These are phyloP conservation scores for Solanum acaule DNA, from an alignment of 257 asterid species.

Conservation along the genomic window DNA sequence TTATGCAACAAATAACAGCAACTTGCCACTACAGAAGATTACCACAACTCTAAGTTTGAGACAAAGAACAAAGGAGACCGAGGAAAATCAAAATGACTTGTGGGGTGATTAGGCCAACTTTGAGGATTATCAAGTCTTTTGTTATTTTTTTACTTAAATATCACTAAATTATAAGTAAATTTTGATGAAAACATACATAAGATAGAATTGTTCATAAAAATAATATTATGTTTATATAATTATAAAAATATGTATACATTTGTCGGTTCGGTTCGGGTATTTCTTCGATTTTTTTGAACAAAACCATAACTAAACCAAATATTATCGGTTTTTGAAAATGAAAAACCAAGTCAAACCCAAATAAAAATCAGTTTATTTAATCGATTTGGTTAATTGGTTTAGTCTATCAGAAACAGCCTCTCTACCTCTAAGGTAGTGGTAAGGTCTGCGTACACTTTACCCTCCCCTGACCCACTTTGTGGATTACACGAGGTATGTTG, in stretches of 20 bases:
- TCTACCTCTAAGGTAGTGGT: not conserved
- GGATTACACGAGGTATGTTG: too few relatives aligned
- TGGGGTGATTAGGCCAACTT: not conserved
- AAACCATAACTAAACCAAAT: too few relatives aligned
- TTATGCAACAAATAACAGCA: not conserved
- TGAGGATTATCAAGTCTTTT: not conserved
- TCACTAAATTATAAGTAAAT: not conserved
- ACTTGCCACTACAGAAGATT: not conserved
- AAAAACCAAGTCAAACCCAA: not conserved
- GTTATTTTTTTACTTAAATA: not conserved
- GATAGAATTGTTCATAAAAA: too few relatives aligned
- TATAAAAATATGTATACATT: not conserved
- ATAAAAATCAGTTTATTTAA: not conserved
- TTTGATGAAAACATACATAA: not conserved
- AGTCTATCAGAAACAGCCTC: not conserved
- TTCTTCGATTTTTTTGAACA: too few relatives aligned
- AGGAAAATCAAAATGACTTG: not conserved
- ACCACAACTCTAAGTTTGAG: not conserved
- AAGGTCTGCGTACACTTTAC: not conserved
- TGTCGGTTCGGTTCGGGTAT: not conserved
- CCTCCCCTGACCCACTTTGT: not conserved
- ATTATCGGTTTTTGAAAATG: not conserved
- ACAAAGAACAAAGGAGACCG: not conserved
- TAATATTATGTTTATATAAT: too few relatives aligned
- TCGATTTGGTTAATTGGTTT: not conserved